Evolutionary conservation across 345 rosid species (phyloP), one percentile per base, ranked within the genome.

Genomic region (Xanthoceras sorbifolium): DNA sequence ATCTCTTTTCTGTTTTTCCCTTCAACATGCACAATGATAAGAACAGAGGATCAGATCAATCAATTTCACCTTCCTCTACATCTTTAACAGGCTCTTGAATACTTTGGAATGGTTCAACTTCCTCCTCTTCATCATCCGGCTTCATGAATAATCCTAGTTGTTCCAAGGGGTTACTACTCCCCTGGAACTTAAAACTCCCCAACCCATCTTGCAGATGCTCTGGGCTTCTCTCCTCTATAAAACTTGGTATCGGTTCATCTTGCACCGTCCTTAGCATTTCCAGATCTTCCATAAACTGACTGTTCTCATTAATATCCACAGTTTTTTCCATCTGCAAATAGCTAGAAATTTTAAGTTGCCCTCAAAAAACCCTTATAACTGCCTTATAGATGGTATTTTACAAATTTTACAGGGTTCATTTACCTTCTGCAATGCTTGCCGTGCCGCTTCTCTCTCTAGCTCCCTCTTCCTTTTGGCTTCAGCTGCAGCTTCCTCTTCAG

Each of bases 241-340:
- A 85, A 77, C 79, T 88, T 1, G 90, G 86, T 32, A 86, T 40
- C 28, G 77, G 84, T 68, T 91, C 93, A 74, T 76, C 86, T 11
- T 80, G 73, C 36, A 87, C 71, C 0, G 86, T 78, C 81, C 92
- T 84, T 52, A 95, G 88, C 98, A 91, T 84, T 83, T 95, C 93
- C 54, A 95, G 76, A 78, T 95, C 97, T 88, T 93, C 85, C 92
- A 95, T 84, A 79, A 91, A 90, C 65, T 78, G 86, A 79, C 94
- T 81, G 73, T 86, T 91, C 84, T 90, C 98, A 29, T 92, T 90
- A 77, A 95, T 95, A 32, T 90, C 95, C 63, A 95, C 99, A 0
- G 96, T 95, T 87, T 90, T 95, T 77, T 95, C 97, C 92, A 95
- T 90, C 99, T 95, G 92, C 77, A 83, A 11, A 71, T 11, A 74